These are phyloP conservation scores for Pharnaceum exiguum DNA, from an alignment of 148 eudicot genomes.

Conservation along the genomic window DNA sequence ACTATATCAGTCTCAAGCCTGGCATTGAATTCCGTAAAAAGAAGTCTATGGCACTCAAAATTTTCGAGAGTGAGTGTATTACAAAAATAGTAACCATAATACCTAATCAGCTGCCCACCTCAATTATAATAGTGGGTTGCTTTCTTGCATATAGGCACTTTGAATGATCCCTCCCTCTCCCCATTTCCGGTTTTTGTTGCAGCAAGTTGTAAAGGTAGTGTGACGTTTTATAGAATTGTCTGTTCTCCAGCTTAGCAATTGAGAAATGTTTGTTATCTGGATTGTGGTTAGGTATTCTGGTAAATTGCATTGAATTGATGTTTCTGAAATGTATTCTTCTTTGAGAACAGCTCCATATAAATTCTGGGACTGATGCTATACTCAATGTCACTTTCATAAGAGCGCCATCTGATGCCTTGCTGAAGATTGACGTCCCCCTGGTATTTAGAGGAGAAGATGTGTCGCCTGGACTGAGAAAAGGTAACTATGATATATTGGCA, in stretches of 20 bases:
- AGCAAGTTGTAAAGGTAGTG: too few species aligned
- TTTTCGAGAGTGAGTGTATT: too few species aligned
- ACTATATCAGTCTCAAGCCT: too few species aligned
- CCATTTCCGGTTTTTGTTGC: too few species aligned
- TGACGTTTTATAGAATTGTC: too few species aligned
- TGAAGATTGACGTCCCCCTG: constrained; percentile 87
- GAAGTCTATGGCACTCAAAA: too few species aligned
- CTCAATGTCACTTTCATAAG: constrained; percentile 84
- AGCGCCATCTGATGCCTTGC: constrained; percentile 83
- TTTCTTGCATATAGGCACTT: too few species aligned
- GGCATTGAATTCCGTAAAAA: too few species aligned
- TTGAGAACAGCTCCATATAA: constrained; percentile 65
- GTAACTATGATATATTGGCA: constrained; percentile 21
- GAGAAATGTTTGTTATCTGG: background rate
- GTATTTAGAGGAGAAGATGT: constrained; percentile 89
- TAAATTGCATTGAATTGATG: background rate
- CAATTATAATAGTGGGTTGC: too few species aligned
- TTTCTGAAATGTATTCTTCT: constrained; percentile 9
- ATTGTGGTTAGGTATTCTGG: background rate
- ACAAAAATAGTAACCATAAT: too few species aligned
- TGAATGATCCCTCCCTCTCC: too few species aligned
- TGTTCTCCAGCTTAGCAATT: background rate
- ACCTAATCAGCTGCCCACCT: too few species aligned
- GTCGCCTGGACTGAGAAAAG: constrained; percentile 90
- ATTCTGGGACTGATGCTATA: constrained; percentile 73